Percentiles rank a stretch among this genome's conserved stretches.
These are phyloP conservation scores for Oryza australiensis DNA, from an alignment of 176 grass and related monocot species.

Conservation along the genomic window DNA sequence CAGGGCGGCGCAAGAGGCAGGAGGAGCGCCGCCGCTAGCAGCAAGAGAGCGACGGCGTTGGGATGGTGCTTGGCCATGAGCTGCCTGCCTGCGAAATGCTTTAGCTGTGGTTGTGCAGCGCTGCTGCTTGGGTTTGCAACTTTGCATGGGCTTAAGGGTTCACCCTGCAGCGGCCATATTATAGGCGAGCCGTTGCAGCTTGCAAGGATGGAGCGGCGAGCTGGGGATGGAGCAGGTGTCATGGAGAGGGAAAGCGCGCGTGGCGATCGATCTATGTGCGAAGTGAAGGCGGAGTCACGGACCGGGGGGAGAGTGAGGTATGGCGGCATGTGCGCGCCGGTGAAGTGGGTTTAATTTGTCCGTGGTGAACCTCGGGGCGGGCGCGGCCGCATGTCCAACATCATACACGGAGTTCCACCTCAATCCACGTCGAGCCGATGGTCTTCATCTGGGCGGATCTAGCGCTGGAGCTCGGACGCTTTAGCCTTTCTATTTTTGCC, in stretches of 20 bases:
- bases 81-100: no score
- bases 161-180: no score
- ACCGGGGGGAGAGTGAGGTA: neutral
- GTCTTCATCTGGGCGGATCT: no score
- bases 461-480: no score
- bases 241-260: neutral
- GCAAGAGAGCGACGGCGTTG: neutral
- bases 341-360: no score
- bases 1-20: conserved; percentile 9
- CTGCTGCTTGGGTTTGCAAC: neutral
- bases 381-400: no score
- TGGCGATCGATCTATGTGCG: neutral
- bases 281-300: neutral
- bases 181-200: neutral
- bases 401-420: neutral
- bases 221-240: neutral
- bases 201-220: neutral
- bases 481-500: no score
- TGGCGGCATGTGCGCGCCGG: conserved; percentile 12
- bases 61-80: neutral
- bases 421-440: neutral
- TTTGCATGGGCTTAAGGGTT: no score
- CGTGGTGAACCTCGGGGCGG: no score
- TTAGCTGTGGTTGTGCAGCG: neutral
- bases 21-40: neutral